Percentiles rank a stretch among this genome's conserved stretches.
Conservation (phyloP, 148 eudicot species). For the Cornus suecica region DNA sequence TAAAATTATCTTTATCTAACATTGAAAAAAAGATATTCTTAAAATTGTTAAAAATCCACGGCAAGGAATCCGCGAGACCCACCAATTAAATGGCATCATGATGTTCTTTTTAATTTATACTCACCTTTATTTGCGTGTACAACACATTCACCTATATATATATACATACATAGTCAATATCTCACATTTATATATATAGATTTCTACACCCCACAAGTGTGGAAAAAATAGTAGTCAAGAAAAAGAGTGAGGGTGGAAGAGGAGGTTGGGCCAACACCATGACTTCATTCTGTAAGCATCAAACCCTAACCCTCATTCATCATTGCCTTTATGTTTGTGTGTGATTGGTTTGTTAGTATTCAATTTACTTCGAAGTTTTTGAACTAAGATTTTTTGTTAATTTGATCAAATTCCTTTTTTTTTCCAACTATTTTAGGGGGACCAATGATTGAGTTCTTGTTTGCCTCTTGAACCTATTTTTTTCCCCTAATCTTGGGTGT, state of each 20-base stretch:
- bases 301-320: not conserved
- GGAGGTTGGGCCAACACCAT: not conserved
- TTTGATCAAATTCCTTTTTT: not conserved
- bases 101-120: too few relatives aligned
- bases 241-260: not conserved
- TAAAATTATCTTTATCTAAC: too few relatives aligned
- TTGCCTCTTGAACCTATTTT: not conserved
- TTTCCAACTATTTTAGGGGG: not conserved
- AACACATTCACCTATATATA: too few relatives aligned
- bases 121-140: too few relatives aligned
- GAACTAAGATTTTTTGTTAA: not conserved
- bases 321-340: not conserved
- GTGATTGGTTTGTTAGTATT: not conserved
- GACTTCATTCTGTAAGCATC: not conserved
- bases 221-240: not conserved
- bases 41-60: too few relatives aligned
- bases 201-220: not conserved
- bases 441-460: not conserved
- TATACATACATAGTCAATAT: too few relatives aligned
- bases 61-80: too few relatives aligned
- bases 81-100: too few relatives aligned
- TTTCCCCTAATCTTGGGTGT: not conserved
- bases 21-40: too few relatives aligned
- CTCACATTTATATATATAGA: not conserved
- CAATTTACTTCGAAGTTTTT: not conserved